These are phyloP conservation scores for Neurospora sp. DNA, from an alignment of 495 filamentous ascomycete genomes.

Conservation along the genomic window DNA sequence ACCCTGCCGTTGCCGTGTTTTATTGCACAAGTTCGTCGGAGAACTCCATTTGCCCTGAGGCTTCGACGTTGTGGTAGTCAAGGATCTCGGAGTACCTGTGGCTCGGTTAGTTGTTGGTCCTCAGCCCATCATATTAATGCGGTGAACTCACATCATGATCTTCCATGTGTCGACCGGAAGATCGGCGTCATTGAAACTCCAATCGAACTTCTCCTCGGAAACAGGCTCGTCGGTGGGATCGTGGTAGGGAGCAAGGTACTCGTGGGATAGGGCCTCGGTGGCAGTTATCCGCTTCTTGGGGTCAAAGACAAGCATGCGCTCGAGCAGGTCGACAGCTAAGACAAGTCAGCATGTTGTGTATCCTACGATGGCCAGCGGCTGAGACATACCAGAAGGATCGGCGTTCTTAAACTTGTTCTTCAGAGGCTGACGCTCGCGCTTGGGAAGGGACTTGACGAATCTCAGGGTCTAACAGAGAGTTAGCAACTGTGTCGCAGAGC, in stretches of 20 bases:
- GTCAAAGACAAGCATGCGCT: constrained; percentile 96
- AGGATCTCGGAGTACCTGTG: constrained; percentile 97
- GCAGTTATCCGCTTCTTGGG: constrained; percentile 86
- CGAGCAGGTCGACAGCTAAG: constrained; percentile 82
- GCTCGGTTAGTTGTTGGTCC: background rate
- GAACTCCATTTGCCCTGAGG: constrained; percentile 24
- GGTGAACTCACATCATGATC: constrained; percentile 85
- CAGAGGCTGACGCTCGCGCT: constrained; percentile 82
- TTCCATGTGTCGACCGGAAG: constrained; percentile 99
- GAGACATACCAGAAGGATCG: constrained; percentile 65
- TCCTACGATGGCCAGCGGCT: background rate
- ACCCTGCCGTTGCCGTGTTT: constrained; percentile 1
- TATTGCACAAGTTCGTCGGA: constrained; percentile 28
- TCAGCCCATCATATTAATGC: background rate
- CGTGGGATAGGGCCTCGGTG: constrained; percentile 73
- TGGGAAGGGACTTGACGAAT: constrained; percentile 97
- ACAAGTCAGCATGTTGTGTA: constrained; percentile 2
- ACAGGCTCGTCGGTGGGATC: constrained; percentile 94
- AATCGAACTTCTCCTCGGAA: constrained; percentile 96
- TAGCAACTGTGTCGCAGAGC: background rate
- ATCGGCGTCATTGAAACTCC: constrained; percentile 99
- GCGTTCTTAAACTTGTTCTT: constrained; percentile 93
- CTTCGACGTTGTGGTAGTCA: constrained; percentile 94
- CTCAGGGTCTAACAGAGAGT: constrained; percentile 61
- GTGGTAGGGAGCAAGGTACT: constrained; percentile 93